Evolutionary conservation across 2,329 filamentous ascomycete species (phyloP), one percentile per base, ranked within the genome.

Genomic region (Curvularia eragrostidis): DNA sequence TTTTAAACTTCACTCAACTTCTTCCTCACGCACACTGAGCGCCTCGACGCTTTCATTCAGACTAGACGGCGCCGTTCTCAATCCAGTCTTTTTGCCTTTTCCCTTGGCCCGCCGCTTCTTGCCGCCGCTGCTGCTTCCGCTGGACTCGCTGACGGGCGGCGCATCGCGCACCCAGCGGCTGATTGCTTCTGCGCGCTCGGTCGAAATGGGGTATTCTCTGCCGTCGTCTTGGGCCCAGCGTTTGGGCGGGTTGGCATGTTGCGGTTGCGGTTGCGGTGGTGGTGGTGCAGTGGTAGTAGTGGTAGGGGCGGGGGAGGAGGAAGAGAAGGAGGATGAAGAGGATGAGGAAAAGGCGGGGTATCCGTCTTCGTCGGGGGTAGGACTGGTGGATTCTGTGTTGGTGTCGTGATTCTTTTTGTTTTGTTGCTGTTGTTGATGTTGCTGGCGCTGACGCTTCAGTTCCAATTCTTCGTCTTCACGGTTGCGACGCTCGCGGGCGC

Each of bases 151-250:
- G 0, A 70, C 58, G 10, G 76, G 56, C n/a, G 80, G 81, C 30
- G 79, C 79, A 59, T 83, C 81, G 26, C 77, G 67, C 15, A 94
- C 84, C 91, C 91, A 95, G 41, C 85, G 78, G 0, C 87, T 84
- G 56, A 94, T 86, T 18, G 85, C 84, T 47, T 86, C 83, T 0
- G 90, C 90, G 21, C 91, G 83, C 62, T 90, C 88, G 1, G 89
- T 91, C 18, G 84, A 82, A 62, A 91, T 87, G 2, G 86, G 85
- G 71, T 90, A 90, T 63, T 91, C 89, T 67, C 85, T 86, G 0
- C 83, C 85, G 58, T 89, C 85, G 51, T 89, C 87, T 54, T 86
- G 82, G 5, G 85, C 83, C 86, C 86, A 89, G 8, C 85, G 78
- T 66, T 87, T 87, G 0, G 32, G 32, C 1, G 24, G 24, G 24